These are phyloP conservation scores for Posidonia australis DNA, from an alignment of 106 monocot species.

Conservation along the genomic window DNA sequence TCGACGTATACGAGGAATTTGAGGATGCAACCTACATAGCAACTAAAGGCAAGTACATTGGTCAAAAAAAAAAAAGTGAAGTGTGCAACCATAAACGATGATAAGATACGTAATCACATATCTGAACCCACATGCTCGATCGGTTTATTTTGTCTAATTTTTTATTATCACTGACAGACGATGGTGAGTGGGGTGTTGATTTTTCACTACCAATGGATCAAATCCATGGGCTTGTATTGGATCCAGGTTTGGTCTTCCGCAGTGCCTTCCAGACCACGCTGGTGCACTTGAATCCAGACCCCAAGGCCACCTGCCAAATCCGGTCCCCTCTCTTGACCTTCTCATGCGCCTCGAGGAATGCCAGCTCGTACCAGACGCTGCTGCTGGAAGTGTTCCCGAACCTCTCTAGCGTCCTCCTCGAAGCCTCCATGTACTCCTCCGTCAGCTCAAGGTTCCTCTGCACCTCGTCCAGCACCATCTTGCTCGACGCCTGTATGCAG, in stretches of 20 bases:
- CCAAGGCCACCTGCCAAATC: slow-evolving; percentile 27
- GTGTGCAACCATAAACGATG: too few species aligned
- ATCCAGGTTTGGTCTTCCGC: not conserved
- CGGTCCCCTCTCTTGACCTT: slow-evolving; percentile 10
- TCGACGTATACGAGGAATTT: too few species aligned
- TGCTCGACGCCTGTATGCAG: slow-evolving; percentile 13
- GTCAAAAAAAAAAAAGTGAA: too few species aligned
- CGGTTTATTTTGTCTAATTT: too few species aligned
- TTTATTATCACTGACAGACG: too few species aligned
- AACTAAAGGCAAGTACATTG: too few species aligned
- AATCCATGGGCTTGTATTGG: too few species aligned
- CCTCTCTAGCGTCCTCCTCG: slow-evolving; percentile 13
- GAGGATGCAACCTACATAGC: too few species aligned
- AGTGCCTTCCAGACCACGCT: slow-evolving; percentile 20
- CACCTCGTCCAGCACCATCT: slow-evolving; percentile 5
- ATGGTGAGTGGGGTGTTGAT: too few species aligned
- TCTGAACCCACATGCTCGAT: too few species aligned
- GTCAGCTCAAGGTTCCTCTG: slow-evolving; percentile 12
- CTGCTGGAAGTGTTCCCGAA: slow-evolving; percentile 23
- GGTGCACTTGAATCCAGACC: slow-evolving; percentile 33
- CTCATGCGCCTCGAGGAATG: slow-evolving; percentile 8
- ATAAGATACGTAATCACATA: too few species aligned
- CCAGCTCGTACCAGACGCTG: slow-evolving; percentile 21
- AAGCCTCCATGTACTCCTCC: slow-evolving; percentile 15
- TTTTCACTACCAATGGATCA: too few species aligned